Evolutionary conservation across 495 filamentous ascomycete genomes (phyloP), one percentile per base, ranked within the genome.

Genomic region (Collariella sp.): DNA sequence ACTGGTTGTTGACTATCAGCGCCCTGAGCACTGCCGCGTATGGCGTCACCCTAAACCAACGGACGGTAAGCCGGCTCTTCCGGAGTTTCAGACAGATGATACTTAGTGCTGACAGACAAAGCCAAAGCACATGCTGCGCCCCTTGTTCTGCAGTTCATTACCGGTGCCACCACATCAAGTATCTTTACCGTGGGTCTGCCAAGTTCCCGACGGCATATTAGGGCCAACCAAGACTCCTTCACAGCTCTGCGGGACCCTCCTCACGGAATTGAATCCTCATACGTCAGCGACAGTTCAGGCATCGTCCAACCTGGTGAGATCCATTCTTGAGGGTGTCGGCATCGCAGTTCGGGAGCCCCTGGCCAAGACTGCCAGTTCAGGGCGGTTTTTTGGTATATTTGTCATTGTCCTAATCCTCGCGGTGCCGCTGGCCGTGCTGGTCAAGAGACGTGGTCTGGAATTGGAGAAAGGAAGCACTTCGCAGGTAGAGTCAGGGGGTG

Each of bases 311-410:
- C 24, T 60, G 26, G 42, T 60, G n/a, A 31, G 57, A 34, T 56
- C 53, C 12, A 39, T 60, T 0, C 35, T 24, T 11, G 57, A 55
- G 5, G 50, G 46, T 29, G 49, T 43, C 12, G 49, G 38, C 0
- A 61, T 56, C 20, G 58, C 49, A 2, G 24, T 35, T 11, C 54
- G 53, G 15, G 47, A 61, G 49, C 55, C 58, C 0, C 7, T 60
- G n/a, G 58, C 50, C 9, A 34, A 57, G 40, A 35, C 54, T 9
- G 50, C 50, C 7, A 55, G 55, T 9, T 52, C 46, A 6, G 50
- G 48, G 18, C 58, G 58, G 43, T 53, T 42, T 41, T 61, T 61
- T 31, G 50, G 46, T 2, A 31, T 58, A 1, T 61, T 51, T 47
- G 58, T 43, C 0, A 36, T 56, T 13, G 41, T 60, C 16, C 49